These are phyloP conservation scores for Lasiodiplodia hormozganensis DNA, from an alignment of 2,329 filamentous ascomycete genomes.

Conservation along the genomic window DNA sequence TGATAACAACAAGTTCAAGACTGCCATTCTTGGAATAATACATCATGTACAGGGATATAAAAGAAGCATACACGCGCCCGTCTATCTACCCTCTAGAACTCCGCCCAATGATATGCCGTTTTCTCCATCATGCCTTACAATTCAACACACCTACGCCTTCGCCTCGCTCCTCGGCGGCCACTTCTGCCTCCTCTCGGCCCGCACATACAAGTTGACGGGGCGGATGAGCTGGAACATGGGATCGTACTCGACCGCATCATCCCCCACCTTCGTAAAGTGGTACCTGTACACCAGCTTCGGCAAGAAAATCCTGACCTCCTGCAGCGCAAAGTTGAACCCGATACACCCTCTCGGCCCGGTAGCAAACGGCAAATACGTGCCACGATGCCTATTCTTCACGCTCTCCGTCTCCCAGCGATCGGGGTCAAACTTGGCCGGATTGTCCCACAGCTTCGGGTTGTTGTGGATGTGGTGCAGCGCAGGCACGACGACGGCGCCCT, in stretches of 20 bases:
- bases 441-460: conserved; percentile 64
- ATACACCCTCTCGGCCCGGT: conserved; percentile 65
- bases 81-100: neutral
- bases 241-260: conserved; percentile 63
- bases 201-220: conserved; percentile 62
- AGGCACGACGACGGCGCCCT: conserved; percentile 60
- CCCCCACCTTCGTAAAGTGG: conserved; percentile 59
- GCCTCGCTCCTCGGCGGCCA: conserved; percentile 49
- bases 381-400: conserved; percentile 58
- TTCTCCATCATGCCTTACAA: neutral
- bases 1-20: too few species aligned
- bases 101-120: neutral
- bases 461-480: conserved; percentile 56
- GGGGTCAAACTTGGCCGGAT: conserved; percentile 64
- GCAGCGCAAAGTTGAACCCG: conserved; percentile 69
- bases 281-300: conserved; percentile 67
- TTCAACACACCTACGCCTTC: neutral
- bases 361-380: conserved; percentile 66
- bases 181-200: conserved; percentile 56
- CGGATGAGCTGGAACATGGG: conserved; percentile 66
- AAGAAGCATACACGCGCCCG: neutral
- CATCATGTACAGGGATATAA: neutral
- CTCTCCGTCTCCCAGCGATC: conserved; percentile 65
- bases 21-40: neutral
- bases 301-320: conserved; percentile 66